These are phyloP conservation scores for Lactuca sativa DNA, from an alignment of 129 eudicot species.

Conservation along the genomic window DNA sequence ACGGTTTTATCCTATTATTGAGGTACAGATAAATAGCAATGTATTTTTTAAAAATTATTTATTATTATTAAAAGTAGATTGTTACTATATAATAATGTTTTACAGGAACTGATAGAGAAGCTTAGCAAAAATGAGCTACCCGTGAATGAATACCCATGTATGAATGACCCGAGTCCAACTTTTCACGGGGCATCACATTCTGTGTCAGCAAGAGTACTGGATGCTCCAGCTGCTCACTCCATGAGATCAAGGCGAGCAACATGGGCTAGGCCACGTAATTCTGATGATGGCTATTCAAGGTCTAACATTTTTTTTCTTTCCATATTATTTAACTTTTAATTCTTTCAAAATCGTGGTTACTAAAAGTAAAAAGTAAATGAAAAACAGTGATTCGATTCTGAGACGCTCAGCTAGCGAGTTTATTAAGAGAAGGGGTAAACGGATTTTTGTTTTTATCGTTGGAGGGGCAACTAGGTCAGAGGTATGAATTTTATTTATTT, in stretches of 20 bases:
- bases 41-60: neutral
- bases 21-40: slow-evolving; percentile 43
- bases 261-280: slow-evolving; percentile 75
- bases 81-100: neutral
- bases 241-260: slow-evolving; percentile 76
- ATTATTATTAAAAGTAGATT: neutral
- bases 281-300: slow-evolving; percentile 94
- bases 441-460: slow-evolving; percentile 82
- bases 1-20: slow-evolving; percentile 89
- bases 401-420: slow-evolving; percentile 73
- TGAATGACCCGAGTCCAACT: slow-evolving; percentile 92
- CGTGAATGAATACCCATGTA: slow-evolving; percentile 79
- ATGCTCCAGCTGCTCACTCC: slow-evolving; percentile 62
- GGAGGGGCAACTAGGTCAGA: slow-evolving; percentile 99
- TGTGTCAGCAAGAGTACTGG: slow-evolving; percentile 45
- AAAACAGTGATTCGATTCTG: slow-evolving; percentile 70
- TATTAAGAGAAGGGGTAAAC: slow-evolving; percentile 72
- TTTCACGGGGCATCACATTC: slow-evolving; percentile 63
- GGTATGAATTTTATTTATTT: slow-evolving; percentile 34
- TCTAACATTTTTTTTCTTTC: slow-evolving; percentile 8
- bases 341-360: neutral
- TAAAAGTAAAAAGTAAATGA: neutral
- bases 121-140: slow-evolving; percentile 76
- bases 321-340: neutral
- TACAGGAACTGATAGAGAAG: slow-evolving; percentile 86